Base-by-base conservation (phyloP, 345 rosid genomes). In the Brassica rapa region DNA sequence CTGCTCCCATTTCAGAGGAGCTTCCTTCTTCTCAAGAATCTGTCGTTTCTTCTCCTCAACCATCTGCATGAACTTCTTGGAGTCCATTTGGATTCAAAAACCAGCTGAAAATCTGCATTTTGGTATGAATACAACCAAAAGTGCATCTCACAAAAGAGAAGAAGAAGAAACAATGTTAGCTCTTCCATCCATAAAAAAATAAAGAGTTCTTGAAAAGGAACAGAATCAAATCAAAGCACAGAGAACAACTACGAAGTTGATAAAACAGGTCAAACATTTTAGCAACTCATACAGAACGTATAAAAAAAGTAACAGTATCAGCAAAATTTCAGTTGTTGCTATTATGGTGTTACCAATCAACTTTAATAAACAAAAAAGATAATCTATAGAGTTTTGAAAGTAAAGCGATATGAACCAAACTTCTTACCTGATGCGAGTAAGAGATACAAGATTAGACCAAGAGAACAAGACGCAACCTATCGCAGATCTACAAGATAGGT, bases 131-230 rank as follows among this genome's bases (percentile, higher is more conserved):
- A 89, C 85, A 89, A 74, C 86, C 88, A 62, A 84, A 91, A 91
- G 93, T 84, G 70, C 98, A 89, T 95, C 99, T 95, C 99, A 93
- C 86, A 91, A 85, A 91, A 91, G 82, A 96, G 92, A 93, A 91
- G 94, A 89, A 90, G 85, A 87, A 83, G 27, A 25, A 82, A 82
- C 90, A 93, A 86, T 93, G 94, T 95, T 86, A 93, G 91, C 68
- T 92, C 87, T 69, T 86, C 87, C 51, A 74, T 80, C 81, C 19
- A 49, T 49, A 14, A 87, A 69, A 14, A 46, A 5, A 69, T 11
- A 37, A 0, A 3, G 35, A 59, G 4, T 35, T 35, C 21, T 35
- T 25, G 2, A 25, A 25, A 4, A 41, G n/a, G 24, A 1, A 4
- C 23, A 2, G 9, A 71, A 71, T 16, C 37, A 46, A 30, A 30